Evolutionary conservation across 1,284 basidiomycete species (phyloP).

Genomic region (Lentinula novae-zelandiae): DNA sequence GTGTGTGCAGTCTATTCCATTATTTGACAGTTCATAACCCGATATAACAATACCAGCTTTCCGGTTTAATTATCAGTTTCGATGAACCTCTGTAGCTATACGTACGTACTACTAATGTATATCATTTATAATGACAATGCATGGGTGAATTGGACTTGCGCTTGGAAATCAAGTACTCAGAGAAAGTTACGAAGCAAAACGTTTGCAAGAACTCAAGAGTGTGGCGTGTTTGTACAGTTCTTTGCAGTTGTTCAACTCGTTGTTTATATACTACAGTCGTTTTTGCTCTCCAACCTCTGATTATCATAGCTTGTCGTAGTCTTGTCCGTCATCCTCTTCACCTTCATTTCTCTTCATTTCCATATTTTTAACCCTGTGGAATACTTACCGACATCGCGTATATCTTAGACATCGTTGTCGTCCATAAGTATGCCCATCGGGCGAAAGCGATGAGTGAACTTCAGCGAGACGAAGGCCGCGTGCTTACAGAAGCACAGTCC

Average conservation of each 20-base stretch:
- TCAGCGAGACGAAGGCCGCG: neutral
- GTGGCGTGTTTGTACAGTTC: constrained; percentile 28
- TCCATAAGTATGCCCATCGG: constrained; percentile 52
- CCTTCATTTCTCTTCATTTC: constrained; percentile 37
- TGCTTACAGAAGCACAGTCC: neutral
- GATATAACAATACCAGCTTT: constrained; percentile 11
- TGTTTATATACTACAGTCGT: constrained; percentile 13
- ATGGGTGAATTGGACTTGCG: no score
- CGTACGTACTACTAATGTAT: no score
- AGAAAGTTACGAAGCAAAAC: constrained; percentile 3
- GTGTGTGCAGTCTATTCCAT: constrained; percentile 33
- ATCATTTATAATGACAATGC: no score
- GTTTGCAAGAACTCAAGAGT: no score
- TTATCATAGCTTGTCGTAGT: constrained; percentile 34
- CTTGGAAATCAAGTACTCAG: neutral
- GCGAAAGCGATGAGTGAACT: neutral
- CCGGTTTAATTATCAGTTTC: constrained; percentile 10
- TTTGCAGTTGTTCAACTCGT: constrained; percentile 30
- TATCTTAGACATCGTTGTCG: constrained; percentile 71
- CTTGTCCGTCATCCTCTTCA: constrained; percentile 41
- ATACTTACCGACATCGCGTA: constrained; percentile 51
- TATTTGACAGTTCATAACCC: neutral
- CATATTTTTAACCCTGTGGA: constrained; percentile 26
- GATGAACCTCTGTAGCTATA: neutral
- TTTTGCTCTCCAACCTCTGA: constrained; percentile 36